Percentiles rank a stretch among this genome's conserved stretches.
phyloP scores from a whole-genome alignment of 2,329 filamentous ascomycete genomes.

The Nigrospora oryzae region DNA sequence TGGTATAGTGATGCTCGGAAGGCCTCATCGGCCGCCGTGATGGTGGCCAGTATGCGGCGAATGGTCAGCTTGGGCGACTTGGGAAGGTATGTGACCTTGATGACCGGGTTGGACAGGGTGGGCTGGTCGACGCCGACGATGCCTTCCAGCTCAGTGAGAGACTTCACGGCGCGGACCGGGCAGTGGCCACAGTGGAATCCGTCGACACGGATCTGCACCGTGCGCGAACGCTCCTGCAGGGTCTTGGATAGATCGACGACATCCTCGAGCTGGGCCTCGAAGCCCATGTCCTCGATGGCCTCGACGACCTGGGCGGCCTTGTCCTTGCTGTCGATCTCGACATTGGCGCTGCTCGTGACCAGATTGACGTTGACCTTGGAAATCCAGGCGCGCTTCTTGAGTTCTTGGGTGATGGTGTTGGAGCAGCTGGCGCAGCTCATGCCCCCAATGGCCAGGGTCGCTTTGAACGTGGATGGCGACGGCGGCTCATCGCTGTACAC shows the following conservation, averaged over 20 bases:
- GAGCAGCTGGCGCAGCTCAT: slow-evolving; percentile 69
- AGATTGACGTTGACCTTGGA: slow-evolving; percentile 53
- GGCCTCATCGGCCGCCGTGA: slow-evolving; percentile 55
- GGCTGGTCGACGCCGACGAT: slow-evolving; percentile 44
- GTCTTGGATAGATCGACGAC: slow-evolving; percentile 26
- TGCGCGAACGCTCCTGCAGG: slow-evolving; percentile 28
- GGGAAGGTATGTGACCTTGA: slow-evolving; percentile 65
- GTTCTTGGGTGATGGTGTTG: slow-evolving; percentile 50
- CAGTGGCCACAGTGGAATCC: slow-evolving; percentile 73
- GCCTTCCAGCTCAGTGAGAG: slow-evolving; percentile 43
- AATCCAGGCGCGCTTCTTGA: slow-evolving; percentile 51
- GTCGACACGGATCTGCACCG: slow-evolving; percentile 56
- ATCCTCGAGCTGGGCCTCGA: slow-evolving; percentile 51
- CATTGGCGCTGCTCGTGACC: slow-evolving; percentile 56
- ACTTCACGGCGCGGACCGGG: slow-evolving; percentile 47
- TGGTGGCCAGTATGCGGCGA: slow-evolving; percentile 60
- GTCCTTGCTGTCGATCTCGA: slow-evolving; percentile 43
- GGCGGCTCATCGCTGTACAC: too few relatives aligned
- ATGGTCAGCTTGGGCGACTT: slow-evolving; percentile 63
- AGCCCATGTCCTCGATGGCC: slow-evolving; percentile 55
- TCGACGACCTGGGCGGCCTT: slow-evolving; percentile 41
- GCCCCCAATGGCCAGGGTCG: slow-evolving; percentile 49
- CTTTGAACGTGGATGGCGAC: slow-evolving; percentile 14
- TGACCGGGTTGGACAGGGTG: slow-evolving; percentile 53
- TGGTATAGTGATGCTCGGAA: slow-evolving; percentile 68